Conservation (phyloP, 2,329 filamentous ascomycete species). For the Trichoderma afroharzianum region DNA sequence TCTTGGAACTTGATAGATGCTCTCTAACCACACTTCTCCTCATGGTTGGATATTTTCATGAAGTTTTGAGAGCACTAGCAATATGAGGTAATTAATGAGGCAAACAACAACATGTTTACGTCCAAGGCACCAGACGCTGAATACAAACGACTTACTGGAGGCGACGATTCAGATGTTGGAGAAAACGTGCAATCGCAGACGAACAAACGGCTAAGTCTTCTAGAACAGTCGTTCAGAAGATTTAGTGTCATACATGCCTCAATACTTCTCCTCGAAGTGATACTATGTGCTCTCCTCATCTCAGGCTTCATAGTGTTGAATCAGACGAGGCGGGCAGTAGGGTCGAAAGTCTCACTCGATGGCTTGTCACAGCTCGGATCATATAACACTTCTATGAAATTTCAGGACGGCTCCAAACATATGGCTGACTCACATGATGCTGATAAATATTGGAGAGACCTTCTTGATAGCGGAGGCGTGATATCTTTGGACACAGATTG, state of each 20-base stretch:
- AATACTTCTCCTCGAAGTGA: neutral
- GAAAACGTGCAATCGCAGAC: neutral
- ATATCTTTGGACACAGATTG: conserved; percentile 18
- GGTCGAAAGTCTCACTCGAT: neutral
- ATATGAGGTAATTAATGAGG: too few relatives aligned
- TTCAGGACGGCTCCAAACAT: neutral
- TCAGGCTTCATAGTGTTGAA: neutral
- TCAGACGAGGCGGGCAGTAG: neutral
- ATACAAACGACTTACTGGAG: neutral
- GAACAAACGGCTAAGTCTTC: neutral
- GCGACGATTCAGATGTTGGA: neutral
- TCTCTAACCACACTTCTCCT: neutral
- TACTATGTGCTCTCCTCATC: neutral
- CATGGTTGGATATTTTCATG: neutral
- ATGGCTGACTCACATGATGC: neutral
- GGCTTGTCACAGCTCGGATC: neutral
- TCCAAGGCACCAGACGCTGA: neutral
- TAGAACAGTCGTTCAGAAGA: neutral
- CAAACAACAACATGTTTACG: neutral
- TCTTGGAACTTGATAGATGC: neutral
- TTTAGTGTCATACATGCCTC: neutral
- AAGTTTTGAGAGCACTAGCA: neutral
- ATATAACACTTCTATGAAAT: neutral
- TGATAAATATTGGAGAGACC: neutral
- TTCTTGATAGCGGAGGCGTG: conserved; percentile 17